phyloP scores from a whole-genome alignment of 495 filamentous ascomycete genomes.

The Aspergillus bridgeri region DNA sequence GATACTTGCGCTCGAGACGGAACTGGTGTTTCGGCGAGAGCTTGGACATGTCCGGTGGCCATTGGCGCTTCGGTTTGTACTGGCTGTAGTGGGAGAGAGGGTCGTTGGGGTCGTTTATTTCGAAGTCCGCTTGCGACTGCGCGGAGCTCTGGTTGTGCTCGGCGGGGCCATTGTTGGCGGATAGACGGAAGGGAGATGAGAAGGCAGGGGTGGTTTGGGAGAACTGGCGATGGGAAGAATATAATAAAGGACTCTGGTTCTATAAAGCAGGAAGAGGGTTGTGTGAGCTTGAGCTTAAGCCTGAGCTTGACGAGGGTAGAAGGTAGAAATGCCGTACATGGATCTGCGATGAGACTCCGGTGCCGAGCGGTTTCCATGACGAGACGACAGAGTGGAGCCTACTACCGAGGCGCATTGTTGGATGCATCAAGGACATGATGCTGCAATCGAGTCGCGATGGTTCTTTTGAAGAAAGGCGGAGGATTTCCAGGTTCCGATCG shows the following conservation, averaged over 20 bases:
- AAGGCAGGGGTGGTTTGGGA: constrained; percentile 16
- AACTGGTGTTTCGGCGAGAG: constrained; percentile 82
- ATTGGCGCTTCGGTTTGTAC: constrained; percentile 79
- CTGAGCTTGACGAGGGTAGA: constrained; percentile 5
- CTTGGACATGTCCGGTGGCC: constrained; percentile 89
- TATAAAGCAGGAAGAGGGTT: constrained; percentile 11
- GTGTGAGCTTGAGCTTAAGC: neutral
- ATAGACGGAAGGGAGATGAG: constrained; percentile 40
- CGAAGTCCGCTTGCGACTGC: constrained; percentile 1
- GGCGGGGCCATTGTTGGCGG: constrained; percentile 21
- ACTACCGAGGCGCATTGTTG: neutral
- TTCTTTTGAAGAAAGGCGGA: neutral
- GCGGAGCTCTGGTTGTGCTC: constrained; percentile 8
- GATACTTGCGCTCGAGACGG: constrained; percentile 60
- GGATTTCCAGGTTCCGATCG: neutral
- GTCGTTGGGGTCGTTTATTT: neutral
- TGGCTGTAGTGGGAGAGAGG: constrained; percentile 40
- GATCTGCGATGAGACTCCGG: neutral
- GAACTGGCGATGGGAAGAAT: neutral
- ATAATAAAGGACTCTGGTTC: constrained; percentile 8
- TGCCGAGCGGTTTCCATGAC: neutral
- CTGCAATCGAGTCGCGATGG: neutral
- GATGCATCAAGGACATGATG: neutral
- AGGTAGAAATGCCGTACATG: neutral
- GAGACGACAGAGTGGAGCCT: neutral